These are phyloP conservation scores for Fraxinus albicans DNA, from an alignment of 305 asterid genomes.

Conservation along the genomic window DNA sequence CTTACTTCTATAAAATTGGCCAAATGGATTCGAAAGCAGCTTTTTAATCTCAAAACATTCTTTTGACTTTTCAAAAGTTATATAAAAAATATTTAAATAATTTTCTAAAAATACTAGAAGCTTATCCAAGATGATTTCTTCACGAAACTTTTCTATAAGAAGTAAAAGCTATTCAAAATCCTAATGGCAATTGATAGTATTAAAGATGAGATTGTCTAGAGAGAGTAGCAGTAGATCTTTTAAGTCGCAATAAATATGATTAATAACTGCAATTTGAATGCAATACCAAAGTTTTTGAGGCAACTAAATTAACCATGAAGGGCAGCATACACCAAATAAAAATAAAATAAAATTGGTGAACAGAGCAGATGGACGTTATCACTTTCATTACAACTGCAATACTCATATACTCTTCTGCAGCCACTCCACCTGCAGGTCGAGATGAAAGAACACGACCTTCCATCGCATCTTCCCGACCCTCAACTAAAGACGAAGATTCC, in stretches of 20 bases:
- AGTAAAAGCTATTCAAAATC: neutral
- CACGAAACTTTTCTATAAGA: too few relatives aligned
- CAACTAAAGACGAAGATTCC: neutral
- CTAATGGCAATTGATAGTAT: neutral
- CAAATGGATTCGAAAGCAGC: too few relatives aligned
- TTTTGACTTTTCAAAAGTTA: too few relatives aligned
- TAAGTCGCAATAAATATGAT: neutral
- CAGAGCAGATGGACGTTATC: neutral
- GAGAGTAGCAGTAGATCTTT: neutral
- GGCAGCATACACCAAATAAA: too few relatives aligned
- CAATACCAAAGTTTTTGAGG: neutral
- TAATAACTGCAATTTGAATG: neutral
- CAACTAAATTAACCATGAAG: neutral
- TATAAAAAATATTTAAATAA: too few relatives aligned
- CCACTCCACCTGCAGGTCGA: neutral
- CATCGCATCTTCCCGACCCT: neutral
- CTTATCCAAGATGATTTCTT: too few relatives aligned
- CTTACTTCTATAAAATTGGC: too few relatives aligned
- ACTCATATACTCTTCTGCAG: neutral
- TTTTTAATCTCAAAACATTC: too few relatives aligned
- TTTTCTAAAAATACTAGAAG: too few relatives aligned
- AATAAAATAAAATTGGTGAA: too few relatives aligned
- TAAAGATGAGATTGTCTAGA: neutral
- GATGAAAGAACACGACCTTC: conserved; percentile 1
- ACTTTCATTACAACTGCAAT: neutral